These are phyloP conservation scores for Dacryopinax primogenitus DNA, from an alignment of 768 basidiomycete genomes.

Conservation along the genomic window DNA sequence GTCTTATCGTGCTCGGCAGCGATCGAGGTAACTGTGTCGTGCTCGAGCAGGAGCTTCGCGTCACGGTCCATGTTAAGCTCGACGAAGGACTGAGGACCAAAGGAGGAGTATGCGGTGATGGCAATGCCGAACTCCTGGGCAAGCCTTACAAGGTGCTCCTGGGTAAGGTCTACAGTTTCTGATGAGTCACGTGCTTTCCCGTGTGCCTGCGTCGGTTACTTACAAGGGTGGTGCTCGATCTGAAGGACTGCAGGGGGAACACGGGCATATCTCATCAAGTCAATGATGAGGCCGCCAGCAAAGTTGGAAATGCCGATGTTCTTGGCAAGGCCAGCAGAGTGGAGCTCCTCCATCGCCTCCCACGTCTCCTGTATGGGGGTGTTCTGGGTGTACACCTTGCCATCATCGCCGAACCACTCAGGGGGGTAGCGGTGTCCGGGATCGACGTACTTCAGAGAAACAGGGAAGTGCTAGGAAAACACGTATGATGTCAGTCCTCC, in stretches of 20 bases:
- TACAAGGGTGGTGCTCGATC: slow-evolving; percentile 44
- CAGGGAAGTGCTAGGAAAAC: slow-evolving; percentile 74
- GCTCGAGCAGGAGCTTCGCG: slow-evolving; percentile 18
- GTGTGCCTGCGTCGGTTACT: not conserved
- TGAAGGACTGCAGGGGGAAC: slow-evolving; percentile 46
- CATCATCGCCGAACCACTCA: slow-evolving; percentile 67
- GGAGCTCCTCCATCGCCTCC: slow-evolving; percentile 66
- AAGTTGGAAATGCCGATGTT: slow-evolving; percentile 79
- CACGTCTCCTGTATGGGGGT: slow-evolving; percentile 73
- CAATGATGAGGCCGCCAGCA: slow-evolving; percentile 55
- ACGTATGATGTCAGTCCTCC: slow-evolving; percentile 40
- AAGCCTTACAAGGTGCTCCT: slow-evolving; percentile 36
- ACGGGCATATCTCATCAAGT: slow-evolving; percentile 67
- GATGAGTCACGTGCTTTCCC: not conserved
- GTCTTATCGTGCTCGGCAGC: slow-evolving; percentile 21
- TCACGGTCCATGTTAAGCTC: slow-evolving; percentile 53
- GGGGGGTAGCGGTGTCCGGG: slow-evolving; percentile 64
- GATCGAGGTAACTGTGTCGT: slow-evolving; percentile 14
- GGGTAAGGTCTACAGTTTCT: slow-evolving; percentile 29
- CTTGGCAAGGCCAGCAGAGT: slow-evolving; percentile 53
- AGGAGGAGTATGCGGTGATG: slow-evolving; percentile 44
- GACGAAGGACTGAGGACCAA: slow-evolving; percentile 44
- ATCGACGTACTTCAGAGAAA: slow-evolving; percentile 69
- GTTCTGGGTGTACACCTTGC: slow-evolving; percentile 48
- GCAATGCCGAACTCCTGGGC: slow-evolving; percentile 35